phyloP scores from a whole-genome alignment of 2,329 filamentous ascomycete genomes.

The Alternaria atra region DNA sequence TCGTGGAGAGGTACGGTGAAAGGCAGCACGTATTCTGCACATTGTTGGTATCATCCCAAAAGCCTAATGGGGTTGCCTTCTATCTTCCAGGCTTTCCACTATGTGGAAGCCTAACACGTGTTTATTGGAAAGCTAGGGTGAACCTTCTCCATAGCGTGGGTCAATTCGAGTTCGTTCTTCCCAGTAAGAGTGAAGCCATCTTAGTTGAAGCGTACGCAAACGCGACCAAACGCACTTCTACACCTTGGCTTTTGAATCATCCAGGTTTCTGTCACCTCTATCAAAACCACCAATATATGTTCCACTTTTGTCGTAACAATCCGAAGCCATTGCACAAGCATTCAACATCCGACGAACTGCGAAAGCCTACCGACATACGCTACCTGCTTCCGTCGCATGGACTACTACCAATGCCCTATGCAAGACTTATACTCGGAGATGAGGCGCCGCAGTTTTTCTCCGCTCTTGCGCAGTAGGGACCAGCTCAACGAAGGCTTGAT shows the following conservation, averaged over 20 bases:
- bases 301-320: not conserved
- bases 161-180: not conserved
- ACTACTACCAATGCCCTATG: constrained; percentile 35
- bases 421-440: constrained; percentile 28
- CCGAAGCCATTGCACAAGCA: not conserved
- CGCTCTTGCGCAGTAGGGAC: constrained; percentile 21
- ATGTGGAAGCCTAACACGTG: not conserved
- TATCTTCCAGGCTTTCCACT: fast-evolving
- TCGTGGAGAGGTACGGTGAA: not conserved
- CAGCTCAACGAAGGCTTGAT: constrained; percentile 30
- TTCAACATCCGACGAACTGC: not conserved
- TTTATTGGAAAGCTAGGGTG: not conserved
- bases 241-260: not conserved
- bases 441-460: constrained; percentile 22
- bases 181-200: constrained; percentile 1
- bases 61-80: not conserved
- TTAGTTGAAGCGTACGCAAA: constrained; percentile 1
- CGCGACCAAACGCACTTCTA: not conserved
- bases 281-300: not conserved
- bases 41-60: not conserved
- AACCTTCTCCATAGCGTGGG: not conserved
- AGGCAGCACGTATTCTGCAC: not conserved
- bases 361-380: not conserved
- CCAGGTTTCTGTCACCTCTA: not conserved
- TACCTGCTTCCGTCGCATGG: constrained; percentile 22